Evolutionary conservation across 495 filamentous ascomycete species (phyloP).

Genomic region (Xylaria castorea): DNA sequence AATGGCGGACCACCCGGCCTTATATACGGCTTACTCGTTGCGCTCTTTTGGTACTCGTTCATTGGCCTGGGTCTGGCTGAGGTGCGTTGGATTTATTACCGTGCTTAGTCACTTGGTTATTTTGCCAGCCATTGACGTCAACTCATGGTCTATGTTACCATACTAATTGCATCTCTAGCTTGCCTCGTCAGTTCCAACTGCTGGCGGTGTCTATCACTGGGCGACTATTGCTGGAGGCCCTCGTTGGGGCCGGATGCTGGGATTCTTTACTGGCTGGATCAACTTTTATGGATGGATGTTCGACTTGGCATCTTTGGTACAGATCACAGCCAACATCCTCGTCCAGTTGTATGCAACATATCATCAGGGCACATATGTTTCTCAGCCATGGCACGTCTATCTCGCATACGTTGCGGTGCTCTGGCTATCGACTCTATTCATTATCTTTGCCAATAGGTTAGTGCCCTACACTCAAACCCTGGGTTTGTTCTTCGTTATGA

Average conservation of each 20-base stretch:
- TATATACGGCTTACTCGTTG: conserved; percentile 60
- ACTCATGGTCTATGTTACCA: neutral
- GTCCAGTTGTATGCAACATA: conserved; percentile 76
- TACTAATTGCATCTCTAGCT: conserved; percentile 55
- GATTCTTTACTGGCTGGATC: conserved; percentile 81
- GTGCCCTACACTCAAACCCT: conserved; percentile 71
- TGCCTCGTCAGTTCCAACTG: conserved; percentile 78
- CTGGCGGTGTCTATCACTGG: conserved; percentile 89
- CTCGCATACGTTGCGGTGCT: conserved; percentile 70
- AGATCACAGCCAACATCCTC: conserved; percentile 71
- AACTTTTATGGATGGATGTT: conserved; percentile 77
- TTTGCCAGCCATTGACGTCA: neutral
- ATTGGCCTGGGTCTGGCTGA: conserved; percentile 53
- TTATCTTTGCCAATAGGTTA: conserved; percentile 72
- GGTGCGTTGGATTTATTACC: conserved; percentile 31
- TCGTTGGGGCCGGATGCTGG: conserved; percentile 69
- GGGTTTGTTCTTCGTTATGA: conserved; percentile 72
- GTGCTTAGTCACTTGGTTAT: neutral
- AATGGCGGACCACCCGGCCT: conserved; percentile 65
- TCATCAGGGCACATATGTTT: conserved; percentile 65
- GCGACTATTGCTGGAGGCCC: conserved; percentile 75
- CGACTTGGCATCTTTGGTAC: conserved; percentile 67
- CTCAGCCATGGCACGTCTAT: conserved; percentile 77
- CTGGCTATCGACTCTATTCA: conserved; percentile 68
- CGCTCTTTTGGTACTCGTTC: conserved; percentile 53